Evolutionary conservation across 1,139 yeast genomes (phyloP), one percentile per base, ranked within the genome.

Genomic region (Taphrina communis): DNA sequence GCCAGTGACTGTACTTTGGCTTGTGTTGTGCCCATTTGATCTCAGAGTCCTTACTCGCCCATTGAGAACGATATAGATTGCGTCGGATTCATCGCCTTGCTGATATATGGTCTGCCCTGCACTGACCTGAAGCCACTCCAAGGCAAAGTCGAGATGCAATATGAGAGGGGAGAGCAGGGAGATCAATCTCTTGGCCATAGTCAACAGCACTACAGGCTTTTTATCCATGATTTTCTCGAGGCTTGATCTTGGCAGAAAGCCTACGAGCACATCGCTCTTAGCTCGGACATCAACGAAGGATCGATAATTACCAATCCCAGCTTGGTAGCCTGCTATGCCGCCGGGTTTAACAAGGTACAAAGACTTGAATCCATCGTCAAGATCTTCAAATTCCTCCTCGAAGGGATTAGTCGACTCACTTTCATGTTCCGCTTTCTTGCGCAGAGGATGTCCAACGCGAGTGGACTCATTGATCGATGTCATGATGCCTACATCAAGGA

Each of bases 111-210:
- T 84, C 68, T 88, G 88, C 0, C 98, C 97, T 0, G 97, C 95
- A 17, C 87, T 87, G 4, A 90, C 83, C 72, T 91, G 97, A 62
- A 94, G 86, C 99, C 99, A 94, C 77, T 94, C 99, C 66, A 94
- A 80, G 0, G 98, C 97, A 78, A 89, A 90, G 76, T 94, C 99
- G 61, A 94, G 84, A 66, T 89, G 86, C 58, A 89, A 78, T 60
- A 94, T 81, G 69, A 89, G 85, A 42, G 85, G 82, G 41, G 94
- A 88, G 59, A 94, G 79, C 2, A 89, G 82, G 35, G 82, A 83
- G 62, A 90, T 87, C 72, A 93, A 79, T 17, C 87, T 84, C 68
- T 87, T 85, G 0, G 98, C 97, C 67, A 92, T 84, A 5, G 92
- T 86, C 60, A 94, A 80, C 72, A 89, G 88, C 14, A 93, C 82